Percentiles rank a stretch among this genome's conserved stretches.
These are phyloP conservation scores for Fusarium tricinctum DNA, from an alignment of 2,329 filamentous ascomycete species.

Conservation along the genomic window DNA sequence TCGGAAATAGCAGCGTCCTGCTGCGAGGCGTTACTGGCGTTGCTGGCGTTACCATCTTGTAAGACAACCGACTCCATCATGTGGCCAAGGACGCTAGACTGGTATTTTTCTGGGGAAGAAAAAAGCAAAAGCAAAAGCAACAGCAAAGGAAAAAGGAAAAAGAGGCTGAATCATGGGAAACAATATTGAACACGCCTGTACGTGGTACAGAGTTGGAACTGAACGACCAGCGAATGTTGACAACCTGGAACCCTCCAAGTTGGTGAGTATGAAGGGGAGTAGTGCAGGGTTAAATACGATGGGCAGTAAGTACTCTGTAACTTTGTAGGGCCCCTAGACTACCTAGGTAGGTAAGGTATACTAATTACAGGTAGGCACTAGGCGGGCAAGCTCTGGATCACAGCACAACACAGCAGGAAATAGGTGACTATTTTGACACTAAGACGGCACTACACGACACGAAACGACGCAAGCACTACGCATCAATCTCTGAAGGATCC, in stretches of 20 bases:
- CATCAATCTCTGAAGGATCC: conserved; percentile 41
- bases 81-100: conserved; percentile 1
- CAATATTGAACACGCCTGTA: conserved; percentile 33
- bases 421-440: conserved; percentile 30
- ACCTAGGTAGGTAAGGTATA: no score
- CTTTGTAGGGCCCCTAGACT: no score
- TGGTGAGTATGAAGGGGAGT: conserved; percentile 10
- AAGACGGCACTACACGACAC: conserved; percentile 6
- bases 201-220: conserved; percentile 31
- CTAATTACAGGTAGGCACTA: no score
- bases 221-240: conserved; percentile 12
- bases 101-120: not conserved
- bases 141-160: not conserved
- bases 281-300: conserved; percentile 44
- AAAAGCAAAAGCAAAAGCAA: not conserved
- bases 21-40: conserved; percentile 14
- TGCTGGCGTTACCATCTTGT: conserved; percentile 12
- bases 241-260: conserved; percentile 1
- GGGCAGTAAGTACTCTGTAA: not conserved
- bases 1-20: conserved; percentile 44
- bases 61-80: conserved; percentile 31
- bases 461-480: conserved; percentile 31
- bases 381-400: conserved; percentile 12
- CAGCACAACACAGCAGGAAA: conserved; percentile 19
- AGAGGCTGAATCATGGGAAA: conserved; percentile 41